Base-by-base conservation (phyloP, 352 stramenopile genomes). In the Pythium insidiosum region DNA sequence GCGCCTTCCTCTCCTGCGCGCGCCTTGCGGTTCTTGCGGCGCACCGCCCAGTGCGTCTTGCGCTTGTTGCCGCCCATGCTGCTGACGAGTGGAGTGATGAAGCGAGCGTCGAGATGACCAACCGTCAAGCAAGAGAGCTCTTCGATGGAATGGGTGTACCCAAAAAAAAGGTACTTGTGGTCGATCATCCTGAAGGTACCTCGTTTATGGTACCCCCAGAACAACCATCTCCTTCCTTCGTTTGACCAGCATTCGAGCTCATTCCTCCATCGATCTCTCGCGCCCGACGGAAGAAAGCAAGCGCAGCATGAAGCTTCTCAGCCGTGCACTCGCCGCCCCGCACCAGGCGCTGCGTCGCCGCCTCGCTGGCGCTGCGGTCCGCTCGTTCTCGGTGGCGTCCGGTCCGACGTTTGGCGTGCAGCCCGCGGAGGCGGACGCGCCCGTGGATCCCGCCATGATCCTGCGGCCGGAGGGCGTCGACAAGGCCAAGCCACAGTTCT, bases 21-120 rank as follows among this genome's bases (percentile, higher is more conserved):
- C 45, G 68, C 62, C 51, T 84, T 63, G 52, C 89, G 89, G 47
- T 78, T 78, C 67, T 88, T 87, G 47, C 74, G 77, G 41, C 75
- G 75, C 49, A 68, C 74, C 2, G 66, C 58, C 74, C 75, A 90
- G 47, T 90, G 77, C 10, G 62, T 83, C 56, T 84, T 83, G 20
- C 73, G 70, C 73, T 90, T 87, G 44, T 66, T 66, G 31, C 68
- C 68, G 28, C 39, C 50, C 6, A 51, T 45, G 36, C 44, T 49
- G 13, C 0, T n/a, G n/a, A n/a, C n/a, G n/a, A n/a, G n/a, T n/a
- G n/a, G n/a, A n/a, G n/a, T n/a, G n/a, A n/a, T n/a, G n/a, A n/a
- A n/a, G n/a, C n/a, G n/a, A n/a, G n/a, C n/a, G n/a, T n/a, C n/a
- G n/a, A n/a, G n/a, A n/a, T n/a, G n/a, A n/a, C n/a, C n/a, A n/a